phyloP scores from a whole-genome alignment of 2,329 filamentous ascomycete species.

The Talaromyces sp. region DNA sequence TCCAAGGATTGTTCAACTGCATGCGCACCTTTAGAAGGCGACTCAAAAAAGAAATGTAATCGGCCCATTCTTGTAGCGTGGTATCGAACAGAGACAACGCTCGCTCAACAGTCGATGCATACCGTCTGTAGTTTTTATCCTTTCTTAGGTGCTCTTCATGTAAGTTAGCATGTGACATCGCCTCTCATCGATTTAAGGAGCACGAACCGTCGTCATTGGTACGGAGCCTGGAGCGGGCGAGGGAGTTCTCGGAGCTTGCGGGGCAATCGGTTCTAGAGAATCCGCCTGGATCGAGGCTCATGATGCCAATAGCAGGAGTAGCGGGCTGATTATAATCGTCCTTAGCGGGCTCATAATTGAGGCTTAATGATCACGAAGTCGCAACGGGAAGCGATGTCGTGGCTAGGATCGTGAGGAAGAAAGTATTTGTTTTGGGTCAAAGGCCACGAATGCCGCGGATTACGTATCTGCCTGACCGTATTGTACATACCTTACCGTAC shows the following conservation, averaged over 20 bases:
- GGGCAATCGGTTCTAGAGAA: conserved; percentile 59
- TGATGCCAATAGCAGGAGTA: conserved; percentile 34
- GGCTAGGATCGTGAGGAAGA: conserved; percentile 19
- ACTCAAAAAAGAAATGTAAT: conserved; percentile 96
- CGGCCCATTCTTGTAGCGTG: conserved; percentile 94
- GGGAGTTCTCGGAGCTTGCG: conserved; percentile 79
- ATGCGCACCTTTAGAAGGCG: conserved; percentile 73
- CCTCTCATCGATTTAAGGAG: not conserved
- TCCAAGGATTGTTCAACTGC: not conserved
- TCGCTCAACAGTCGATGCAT: conserved; percentile 82
- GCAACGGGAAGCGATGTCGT: not conserved
- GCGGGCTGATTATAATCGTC: conserved; percentile 23
- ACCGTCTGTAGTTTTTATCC: conserved; percentile 74
- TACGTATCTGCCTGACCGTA: not conserved
- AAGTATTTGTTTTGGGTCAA: conserved; percentile 19
- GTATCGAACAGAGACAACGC: conserved; percentile 88
- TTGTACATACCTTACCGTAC: not conserved
- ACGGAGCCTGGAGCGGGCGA: conserved; percentile 73
- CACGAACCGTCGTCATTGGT: conserved; percentile 66
- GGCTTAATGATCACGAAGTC: conserved; percentile 24
- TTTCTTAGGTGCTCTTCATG: conserved; percentile 46
- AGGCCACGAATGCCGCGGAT: conserved; percentile 24
- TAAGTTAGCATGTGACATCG: not conserved
- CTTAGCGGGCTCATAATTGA: conserved; percentile 33
- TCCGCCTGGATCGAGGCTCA: conserved; percentile 43